Conservation (phyloP, 2,329 filamentous ascomycete species). For the Coniochaeta sp. region DNA sequence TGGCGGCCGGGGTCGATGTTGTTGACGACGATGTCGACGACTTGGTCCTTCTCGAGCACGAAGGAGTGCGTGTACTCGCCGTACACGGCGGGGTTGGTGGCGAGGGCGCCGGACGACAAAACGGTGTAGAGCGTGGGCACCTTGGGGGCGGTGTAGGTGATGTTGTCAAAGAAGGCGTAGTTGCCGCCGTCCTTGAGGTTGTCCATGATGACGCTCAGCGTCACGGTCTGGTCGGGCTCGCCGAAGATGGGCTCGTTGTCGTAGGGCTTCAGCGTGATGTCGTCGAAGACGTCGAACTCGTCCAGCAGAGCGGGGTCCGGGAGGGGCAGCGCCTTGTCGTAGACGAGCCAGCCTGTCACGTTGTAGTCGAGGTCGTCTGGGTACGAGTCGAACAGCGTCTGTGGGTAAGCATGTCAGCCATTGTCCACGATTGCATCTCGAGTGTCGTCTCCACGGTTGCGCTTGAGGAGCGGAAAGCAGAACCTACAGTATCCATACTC, state of each 20-base stretch:
- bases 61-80: constrained; percentile 59
- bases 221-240: constrained; percentile 55
- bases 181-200: constrained; percentile 60
- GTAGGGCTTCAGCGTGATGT: constrained; percentile 61
- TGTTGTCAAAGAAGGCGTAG: constrained; percentile 70
- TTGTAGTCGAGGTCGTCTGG: constrained; percentile 63
- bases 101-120: constrained; percentile 53
- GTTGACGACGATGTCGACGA: constrained; percentile 73
- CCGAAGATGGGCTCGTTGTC: constrained; percentile 56
- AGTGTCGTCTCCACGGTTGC: too few relatives aligned
- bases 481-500: constrained; percentile 59
- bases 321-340: constrained; percentile 37
- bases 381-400: constrained; percentile 61
- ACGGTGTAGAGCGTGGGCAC: constrained; percentile 77
- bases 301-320: constrained; percentile 48
- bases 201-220: constrained; percentile 58
- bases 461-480: neutral
- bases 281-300: constrained; percentile 61
- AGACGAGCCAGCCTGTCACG: constrained; percentile 57
- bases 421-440: too few relatives aligned
- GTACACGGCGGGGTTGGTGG: constrained; percentile 54
- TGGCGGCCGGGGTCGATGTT: constrained; percentile 66
- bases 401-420: constrained; percentile 5
- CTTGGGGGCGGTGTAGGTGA: constrained; percentile 67
- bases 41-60: constrained; percentile 57